Evolutionary conservation across 345 rosid species (phyloP).

Genomic region (Leavenworthia alabamica): DNA sequence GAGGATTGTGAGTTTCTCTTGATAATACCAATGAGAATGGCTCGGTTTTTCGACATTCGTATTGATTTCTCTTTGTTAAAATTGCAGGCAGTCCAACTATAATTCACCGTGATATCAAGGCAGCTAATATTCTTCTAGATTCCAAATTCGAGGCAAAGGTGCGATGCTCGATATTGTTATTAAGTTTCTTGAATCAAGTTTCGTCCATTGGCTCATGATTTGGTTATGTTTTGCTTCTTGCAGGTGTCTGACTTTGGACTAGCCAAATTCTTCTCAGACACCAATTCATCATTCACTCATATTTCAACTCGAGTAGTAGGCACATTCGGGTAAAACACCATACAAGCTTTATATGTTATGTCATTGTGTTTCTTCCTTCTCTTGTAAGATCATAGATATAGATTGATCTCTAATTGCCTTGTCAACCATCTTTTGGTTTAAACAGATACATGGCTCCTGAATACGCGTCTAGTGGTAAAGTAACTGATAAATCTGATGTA

Average conservation of each 20-base stretch:
- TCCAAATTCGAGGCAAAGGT: conserved; percentile 76
- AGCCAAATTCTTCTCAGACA: conserved; percentile 52
- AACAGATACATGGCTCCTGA: conserved; percentile 81
- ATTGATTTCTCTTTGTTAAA: not conserved
- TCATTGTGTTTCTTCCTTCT: conserved; percentile 1
- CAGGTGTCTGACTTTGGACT: conserved; percentile 91
- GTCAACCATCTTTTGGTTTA: not conserved
- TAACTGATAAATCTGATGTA: conserved; percentile 72
- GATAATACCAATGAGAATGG: not conserved
- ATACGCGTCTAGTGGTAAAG: conserved; percentile 72
- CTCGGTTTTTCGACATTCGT: not conserved
- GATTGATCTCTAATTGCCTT: not conserved
- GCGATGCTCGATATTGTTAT: not conserved
- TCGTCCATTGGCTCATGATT: not conserved
- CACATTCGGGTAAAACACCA: conserved; percentile 60
- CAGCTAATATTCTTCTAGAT: conserved; percentile 83
- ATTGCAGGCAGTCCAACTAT: conserved; percentile 67
- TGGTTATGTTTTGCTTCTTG: conserved; percentile 3
- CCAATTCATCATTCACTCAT: conserved; percentile 42
- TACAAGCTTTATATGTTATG: conserved; percentile 17
- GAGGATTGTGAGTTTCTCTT: conserved; percentile 68
- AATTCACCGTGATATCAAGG: conserved; percentile 78
- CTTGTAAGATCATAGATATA: not conserved
- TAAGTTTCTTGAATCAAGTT: not conserved
- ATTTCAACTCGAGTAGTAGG: conserved; percentile 78